Conservation (phyloP, 2,329 filamentous ascomycete genomes). For the Microthyrium microscopicum region DNA sequence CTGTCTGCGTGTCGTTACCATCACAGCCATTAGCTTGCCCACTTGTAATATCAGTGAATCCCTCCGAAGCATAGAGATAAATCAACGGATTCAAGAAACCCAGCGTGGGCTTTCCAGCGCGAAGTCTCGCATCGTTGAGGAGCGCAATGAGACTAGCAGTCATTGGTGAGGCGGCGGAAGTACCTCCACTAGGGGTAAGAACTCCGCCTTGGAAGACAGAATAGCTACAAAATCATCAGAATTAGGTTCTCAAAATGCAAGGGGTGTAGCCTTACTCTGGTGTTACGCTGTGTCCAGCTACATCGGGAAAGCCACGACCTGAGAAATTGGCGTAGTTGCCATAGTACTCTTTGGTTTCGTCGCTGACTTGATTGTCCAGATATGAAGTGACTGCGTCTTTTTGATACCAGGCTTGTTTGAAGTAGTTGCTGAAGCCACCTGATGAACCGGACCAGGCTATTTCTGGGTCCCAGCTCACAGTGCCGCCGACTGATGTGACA, state of each 20-base stretch:
- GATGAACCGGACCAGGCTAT: constrained; percentile 19
- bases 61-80: constrained; percentile 18
- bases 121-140: constrained; percentile 39
- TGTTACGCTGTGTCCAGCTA: constrained; percentile 1
- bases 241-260: background rate
- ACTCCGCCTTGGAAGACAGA: background rate
- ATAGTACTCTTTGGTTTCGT: background rate
- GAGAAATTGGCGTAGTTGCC: background rate
- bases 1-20: background rate
- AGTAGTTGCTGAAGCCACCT: constrained; percentile 30
- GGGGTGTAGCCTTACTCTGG: background rate
- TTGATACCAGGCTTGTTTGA: constrained; percentile 13
- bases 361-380: background rate
- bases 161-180: constrained; percentile 22
- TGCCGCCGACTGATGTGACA: constrained; percentile 27
- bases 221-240: background rate
- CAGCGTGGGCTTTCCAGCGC: constrained; percentile 25
- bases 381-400: background rate
- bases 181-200: background rate
- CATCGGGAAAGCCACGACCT: constrained; percentile 8
- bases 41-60: constrained; percentile 13
- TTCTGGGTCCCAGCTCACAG: constrained; percentile 13
- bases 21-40: constrained; percentile 1
- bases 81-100: constrained; percentile 41
- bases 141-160: constrained; percentile 38